phyloP scores from a whole-genome alignment of 73 alveolate genomes.

The Paramecium sexaurelia region DNA sequence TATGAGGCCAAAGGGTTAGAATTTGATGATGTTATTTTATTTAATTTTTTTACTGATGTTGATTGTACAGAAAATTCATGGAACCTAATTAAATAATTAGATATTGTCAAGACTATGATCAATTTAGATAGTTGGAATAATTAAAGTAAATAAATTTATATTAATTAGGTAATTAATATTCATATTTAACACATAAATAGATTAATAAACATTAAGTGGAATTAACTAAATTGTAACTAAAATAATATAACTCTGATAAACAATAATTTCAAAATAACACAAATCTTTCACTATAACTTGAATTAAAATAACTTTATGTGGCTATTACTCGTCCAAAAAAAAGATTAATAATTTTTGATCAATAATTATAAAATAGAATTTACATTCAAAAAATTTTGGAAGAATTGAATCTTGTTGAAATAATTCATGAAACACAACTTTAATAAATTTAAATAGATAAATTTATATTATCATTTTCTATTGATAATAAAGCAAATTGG shows the following conservation, averaged over 20 bases:
- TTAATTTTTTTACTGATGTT: constrained; percentile 64
- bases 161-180: neutral
- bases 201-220: neutral
- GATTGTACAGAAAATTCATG: constrained; percentile 6
- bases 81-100: neutral
- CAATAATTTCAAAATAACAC: neutral
- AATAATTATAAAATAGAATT: constrained; percentile 69
- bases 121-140: neutral
- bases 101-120: neutral
- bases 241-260: neutral
- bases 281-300: constrained; percentile 73
- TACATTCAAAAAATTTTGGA: constrained; percentile 78
- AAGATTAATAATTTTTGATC: constrained; percentile 84
- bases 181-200: neutral
- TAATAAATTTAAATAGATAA: neutral
- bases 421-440: neutral
- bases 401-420: constrained; percentile 69
- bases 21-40: constrained; percentile 90
- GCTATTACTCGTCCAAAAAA: constrained; percentile 90
- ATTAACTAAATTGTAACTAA: neutral
- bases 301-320: constrained; percentile 85
- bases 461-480: neutral
- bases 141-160: neutral
- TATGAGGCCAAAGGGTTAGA: constrained; percentile 94
- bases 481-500: constrained; percentile 70